phyloP scores from a whole-genome alignment of 1,139 yeast genomes.

The Diutina pseudorugosa region DNA sequence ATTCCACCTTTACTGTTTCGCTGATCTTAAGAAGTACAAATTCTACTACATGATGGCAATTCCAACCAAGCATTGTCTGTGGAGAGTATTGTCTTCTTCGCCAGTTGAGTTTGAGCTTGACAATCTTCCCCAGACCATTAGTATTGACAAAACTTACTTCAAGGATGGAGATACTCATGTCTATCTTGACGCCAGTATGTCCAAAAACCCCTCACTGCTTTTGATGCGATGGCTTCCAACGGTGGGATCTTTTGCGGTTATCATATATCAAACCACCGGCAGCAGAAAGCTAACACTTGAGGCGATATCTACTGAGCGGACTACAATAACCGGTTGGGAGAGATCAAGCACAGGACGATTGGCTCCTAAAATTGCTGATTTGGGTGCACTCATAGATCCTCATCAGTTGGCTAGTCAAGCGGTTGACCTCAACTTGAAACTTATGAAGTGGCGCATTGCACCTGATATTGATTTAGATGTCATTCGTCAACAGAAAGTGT shows the following conservation, averaged over 20 bases:
- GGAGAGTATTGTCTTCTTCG: conserved; percentile 15
- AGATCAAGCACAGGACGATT: conserved; percentile 60
- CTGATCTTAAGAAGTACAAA: conserved; percentile 80
- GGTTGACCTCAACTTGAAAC: conserved; percentile 74
- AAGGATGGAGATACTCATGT: not conserved
- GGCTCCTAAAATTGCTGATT: conserved; percentile 72
- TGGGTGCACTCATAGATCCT: conserved; percentile 75
- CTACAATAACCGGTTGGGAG: conserved; percentile 79
- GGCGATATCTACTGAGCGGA: conserved; percentile 9
- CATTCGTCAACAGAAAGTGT: conserved; percentile 46
- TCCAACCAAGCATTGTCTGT: conserved; percentile 45
- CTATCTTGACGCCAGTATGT: not conserved
- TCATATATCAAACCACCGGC: not conserved
- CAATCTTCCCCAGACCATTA: not conserved
- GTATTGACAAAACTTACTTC: not conserved
- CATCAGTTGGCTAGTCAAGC: conserved; percentile 77
- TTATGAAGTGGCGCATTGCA: conserved; percentile 95
- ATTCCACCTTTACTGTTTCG: conserved; percentile 57
- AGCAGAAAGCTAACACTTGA: not conserved
- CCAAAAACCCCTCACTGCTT: not conserved
- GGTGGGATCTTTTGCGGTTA: not conserved
- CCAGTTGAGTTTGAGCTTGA: conserved; percentile 6
- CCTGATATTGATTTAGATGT: conserved; percentile 65
- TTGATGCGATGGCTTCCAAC: not conserved
- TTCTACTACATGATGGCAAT: conserved; percentile 86